Evolutionary conservation across 495 filamentous ascomycete species (phyloP), one percentile per base, ranked within the genome.

Genomic region (Melanomma pulvis-pyrius): DNA sequence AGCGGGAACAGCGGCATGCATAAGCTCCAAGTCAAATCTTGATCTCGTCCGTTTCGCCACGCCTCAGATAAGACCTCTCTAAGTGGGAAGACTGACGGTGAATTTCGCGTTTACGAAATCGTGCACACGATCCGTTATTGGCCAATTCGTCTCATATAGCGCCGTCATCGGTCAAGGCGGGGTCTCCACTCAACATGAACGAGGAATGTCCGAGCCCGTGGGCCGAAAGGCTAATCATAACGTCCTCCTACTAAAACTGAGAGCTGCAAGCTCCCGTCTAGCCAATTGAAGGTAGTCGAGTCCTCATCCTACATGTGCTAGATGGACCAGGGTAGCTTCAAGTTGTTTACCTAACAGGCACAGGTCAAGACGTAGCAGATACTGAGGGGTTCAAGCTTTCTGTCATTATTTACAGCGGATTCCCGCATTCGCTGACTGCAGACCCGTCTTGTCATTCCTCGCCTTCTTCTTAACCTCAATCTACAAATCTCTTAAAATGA

Each of bases 281-380:
- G 24, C 55, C 49, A 24, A 48, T 50, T 67, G 46, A 30, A 5
- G 53, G 34, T 17, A 39, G 12, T 13, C 28, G 47, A 53, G 24
- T 47, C 19, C 7, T 32, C 26, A 24, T 41, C 26, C 3, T 61
- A 52, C 63, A 58, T 30, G 25, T 5, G 59, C 9, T 50, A 21
- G 51, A 32, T 32, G 21, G 62, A 61, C 52, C 53, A 26, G 63
- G 63, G 63, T 58, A 68, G 61, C 66, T 67, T 47, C 6, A 26
- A 69, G 65, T 62, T 63, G 57, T 69, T 72, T 72, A 69, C 70
- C 66, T 72, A 69, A 72, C 61, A 63, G 66, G 19, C 25, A 49
- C 34, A 44, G 25, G 70, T 69, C 59, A 69, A 62, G 22, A 36
- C 6, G 39, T 19, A 60, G 21, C 34, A 48, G 61, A 65, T 65